Conservation (phyloP, 345 rosid species). For the Corymbia maculata region DNA sequence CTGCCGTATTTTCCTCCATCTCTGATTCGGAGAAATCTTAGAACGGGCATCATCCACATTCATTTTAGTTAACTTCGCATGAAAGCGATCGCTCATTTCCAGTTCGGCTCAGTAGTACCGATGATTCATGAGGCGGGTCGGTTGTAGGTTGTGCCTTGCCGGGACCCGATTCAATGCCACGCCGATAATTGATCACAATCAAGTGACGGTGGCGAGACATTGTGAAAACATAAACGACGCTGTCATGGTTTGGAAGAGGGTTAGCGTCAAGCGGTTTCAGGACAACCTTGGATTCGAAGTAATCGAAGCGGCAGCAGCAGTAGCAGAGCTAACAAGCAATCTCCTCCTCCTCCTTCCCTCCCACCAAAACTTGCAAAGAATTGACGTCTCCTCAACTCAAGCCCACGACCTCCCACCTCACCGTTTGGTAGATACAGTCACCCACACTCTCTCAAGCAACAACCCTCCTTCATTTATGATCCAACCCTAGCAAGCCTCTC, state of each 20-base stretch:
- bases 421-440: conserved; percentile 49
- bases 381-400: conserved; percentile 59
- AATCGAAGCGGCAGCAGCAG: not conserved
- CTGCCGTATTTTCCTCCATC: not conserved
- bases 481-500: not conserved
- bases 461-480: not conserved
- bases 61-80: not conserved
- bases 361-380: not conserved
- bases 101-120: not conserved
- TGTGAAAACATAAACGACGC: not conserved
- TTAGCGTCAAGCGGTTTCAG: conserved; percentile 2
- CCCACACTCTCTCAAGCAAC: not conserved
- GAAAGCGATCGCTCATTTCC: not conserved
- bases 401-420: conserved; percentile 67
- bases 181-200: no score
- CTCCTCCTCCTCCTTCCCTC: not conserved
- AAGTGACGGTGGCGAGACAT: not conserved
- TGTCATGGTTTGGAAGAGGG: conserved; percentile 3
- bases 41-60: not conserved
- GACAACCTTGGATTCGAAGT: conserved; percentile 15
- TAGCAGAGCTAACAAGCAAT: not conserved
- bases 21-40: not conserved
- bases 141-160: not conserved
- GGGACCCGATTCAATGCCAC: not conserved
- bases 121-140: not conserved